A percentile compares a stretch with the other conserved stretches of the same genome.
phyloP scores from a whole-genome alignment of 306 rosid species.

The Medicago ruthenica region DNA sequence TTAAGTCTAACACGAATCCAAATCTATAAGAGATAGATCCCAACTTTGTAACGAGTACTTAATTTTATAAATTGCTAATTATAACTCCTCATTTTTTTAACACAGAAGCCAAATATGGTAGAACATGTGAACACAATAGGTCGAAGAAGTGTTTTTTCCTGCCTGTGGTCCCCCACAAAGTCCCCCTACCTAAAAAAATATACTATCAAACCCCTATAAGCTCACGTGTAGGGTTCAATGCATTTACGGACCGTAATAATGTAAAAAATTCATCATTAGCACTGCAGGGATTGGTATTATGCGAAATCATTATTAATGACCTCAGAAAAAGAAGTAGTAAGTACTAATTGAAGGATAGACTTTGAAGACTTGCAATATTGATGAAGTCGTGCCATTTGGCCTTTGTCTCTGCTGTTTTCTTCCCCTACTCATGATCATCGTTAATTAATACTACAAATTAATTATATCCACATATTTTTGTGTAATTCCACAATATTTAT shows the following conservation, averaged over 20 bases:
- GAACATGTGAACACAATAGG: conserved; percentile 34
- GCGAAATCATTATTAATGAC: conserved; percentile 91
- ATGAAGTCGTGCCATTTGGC: not conserved
- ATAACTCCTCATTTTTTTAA: not conserved
- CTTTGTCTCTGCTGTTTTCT: too few relatives aligned
- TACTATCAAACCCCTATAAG: conserved; percentile 48
- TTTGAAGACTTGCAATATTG: conserved; percentile 50
- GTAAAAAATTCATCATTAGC: conserved; percentile 87
- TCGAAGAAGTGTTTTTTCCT: conserved; percentile 34
- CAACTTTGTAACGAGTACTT: too few relatives aligned
- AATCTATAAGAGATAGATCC: too few relatives aligned
- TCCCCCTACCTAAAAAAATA: conserved; percentile 41
- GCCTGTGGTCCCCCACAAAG: conserved; percentile 68
- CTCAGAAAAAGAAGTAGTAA: conserved; percentile 59
- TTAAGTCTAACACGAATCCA: too few relatives aligned
- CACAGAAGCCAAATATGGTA: not conserved
- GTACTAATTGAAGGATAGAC: conserved; percentile 12
- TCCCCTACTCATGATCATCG: too few relatives aligned
- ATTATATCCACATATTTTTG: too few relatives aligned
- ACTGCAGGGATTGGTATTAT: conserved; percentile 91
- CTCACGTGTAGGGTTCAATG: conserved; percentile 97
- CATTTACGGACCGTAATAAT: conserved; percentile 91
- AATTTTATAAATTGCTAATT: not conserved
- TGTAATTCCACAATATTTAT: too few relatives aligned
- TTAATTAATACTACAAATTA: too few relatives aligned